A percentile compares a stretch with the other conserved stretches of the same genome.
phyloP scores from a whole-genome alignment of 75 land plant species.

The Selaginella tamariscina region DNA sequence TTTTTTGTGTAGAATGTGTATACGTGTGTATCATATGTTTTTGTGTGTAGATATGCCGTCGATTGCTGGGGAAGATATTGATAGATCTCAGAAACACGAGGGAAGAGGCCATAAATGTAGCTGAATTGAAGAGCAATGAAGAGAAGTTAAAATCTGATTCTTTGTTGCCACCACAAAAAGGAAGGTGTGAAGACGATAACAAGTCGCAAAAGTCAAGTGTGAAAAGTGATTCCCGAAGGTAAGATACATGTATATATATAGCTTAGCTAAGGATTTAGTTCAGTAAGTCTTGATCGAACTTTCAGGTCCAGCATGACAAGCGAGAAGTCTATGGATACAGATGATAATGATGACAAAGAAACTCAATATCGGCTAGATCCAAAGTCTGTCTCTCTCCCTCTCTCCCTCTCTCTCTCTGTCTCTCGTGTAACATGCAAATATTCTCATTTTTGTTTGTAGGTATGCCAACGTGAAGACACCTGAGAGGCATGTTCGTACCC shows the following conservation, averaged over 20 bases:
- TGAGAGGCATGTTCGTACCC: constrained; percentile 94
- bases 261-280: too few relatives aligned
- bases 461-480: constrained; percentile 97
- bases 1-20: too few relatives aligned
- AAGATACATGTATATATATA: too few relatives aligned
- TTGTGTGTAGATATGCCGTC: constrained; percentile 71
- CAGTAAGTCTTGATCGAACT: too few relatives aligned
- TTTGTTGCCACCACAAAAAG: not conserved
- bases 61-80: constrained; percentile 85
- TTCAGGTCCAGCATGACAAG: constrained; percentile 40
- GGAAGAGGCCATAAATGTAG: constrained; percentile 85
- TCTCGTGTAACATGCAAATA: not conserved
- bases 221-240: constrained; percentile 46
- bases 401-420: not conserved
- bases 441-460: constrained; percentile 27
- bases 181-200: constrained; percentile 33
- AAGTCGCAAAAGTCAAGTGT: constrained; percentile 29
- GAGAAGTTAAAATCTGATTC: constrained; percentile 20
- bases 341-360: constrained; percentile 93
- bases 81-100: constrained; percentile 92
- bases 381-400: constrained; percentile 33
- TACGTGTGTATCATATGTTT: not conserved
- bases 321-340: constrained; percentile 67
- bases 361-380: constrained; percentile 93
- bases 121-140: constrained; percentile 53